Evolutionary conservation across 2,329 filamentous ascomycete species (phyloP).

Genomic region (Aspergillus sp.): DNA sequence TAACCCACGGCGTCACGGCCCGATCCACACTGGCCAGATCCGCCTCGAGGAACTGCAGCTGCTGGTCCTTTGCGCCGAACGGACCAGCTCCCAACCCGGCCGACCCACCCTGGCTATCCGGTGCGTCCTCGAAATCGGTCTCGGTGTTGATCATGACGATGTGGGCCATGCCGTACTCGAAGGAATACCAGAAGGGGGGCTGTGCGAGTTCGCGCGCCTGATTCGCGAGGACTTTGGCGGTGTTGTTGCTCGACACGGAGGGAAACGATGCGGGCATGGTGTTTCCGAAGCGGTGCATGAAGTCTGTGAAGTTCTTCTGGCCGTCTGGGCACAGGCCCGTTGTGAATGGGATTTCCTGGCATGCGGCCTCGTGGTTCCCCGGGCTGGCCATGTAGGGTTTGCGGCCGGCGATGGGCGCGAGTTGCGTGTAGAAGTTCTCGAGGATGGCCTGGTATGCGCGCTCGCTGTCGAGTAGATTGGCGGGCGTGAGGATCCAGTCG

Average conservation of each 20-base stretch:
- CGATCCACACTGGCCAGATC: conserved; percentile 59
- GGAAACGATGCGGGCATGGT: conserved; percentile 54
- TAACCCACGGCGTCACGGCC: conserved; percentile 54
- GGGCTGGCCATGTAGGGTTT: conserved; percentile 59
- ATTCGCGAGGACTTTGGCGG: conserved; percentile 46
- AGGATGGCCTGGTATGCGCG: conserved; percentile 58
- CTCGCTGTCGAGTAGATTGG: conserved; percentile 50
- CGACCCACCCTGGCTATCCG: conserved; percentile 45
- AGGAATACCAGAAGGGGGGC: conserved; percentile 61
- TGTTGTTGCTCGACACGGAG: conserved; percentile 47
- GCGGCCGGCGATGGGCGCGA: conserved; percentile 53
- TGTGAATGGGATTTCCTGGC: conserved; percentile 34
- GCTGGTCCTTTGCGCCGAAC: conserved; percentile 51
- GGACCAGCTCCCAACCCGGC: conserved; percentile 49
- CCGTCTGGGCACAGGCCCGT: conserved; percentile 39
- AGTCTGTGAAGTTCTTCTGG: conserved; percentile 63
- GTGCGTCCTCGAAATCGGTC: conserved; percentile 55
- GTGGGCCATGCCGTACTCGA: conserved; percentile 60
- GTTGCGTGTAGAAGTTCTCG: conserved; percentile 57
- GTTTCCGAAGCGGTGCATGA: conserved; percentile 54
- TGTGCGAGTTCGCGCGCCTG: conserved; percentile 48
- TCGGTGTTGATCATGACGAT: conserved; percentile 58
- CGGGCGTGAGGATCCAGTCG: conserved; percentile 52
- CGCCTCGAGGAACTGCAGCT: conserved; percentile 55
- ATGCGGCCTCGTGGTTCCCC: conserved; percentile 61